Base-by-base conservation (phyloP, 805 yeast genomes). In the Debaryomyces prosopidis region DNA sequence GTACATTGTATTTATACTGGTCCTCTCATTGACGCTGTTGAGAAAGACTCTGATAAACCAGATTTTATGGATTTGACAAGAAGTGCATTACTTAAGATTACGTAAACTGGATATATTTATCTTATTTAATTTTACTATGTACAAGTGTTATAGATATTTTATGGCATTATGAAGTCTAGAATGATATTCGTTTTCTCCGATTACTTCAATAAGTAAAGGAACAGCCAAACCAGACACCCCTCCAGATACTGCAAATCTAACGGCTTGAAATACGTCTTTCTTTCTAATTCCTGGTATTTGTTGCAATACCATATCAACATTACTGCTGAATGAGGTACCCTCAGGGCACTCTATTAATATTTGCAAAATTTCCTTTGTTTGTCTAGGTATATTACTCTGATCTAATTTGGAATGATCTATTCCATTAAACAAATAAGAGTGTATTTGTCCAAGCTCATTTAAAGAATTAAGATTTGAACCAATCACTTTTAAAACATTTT, bases 1-100 rank as follows among this genome's bases (percentile, higher is more conserved):
- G 80, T 92, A 3, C 95, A 88, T 62, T 88, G 96, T 69, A 90
- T 92, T 36, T 71, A 63, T 42, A 69, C 75, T 1, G 76, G 76
- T 3, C 69, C 71, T 4, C 54, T 58, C 19, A 51, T 66, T 15
- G 65, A 59, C 19, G 57, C 57, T 2, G 49, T 46, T 3, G 54
- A 56, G 27, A 32, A 37, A 18, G 40, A 32, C 27, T 33, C 46
- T 9, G 48, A 39, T 3, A 50, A 47, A n/a, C 44, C 50, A 0
- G 68, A 60, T 39, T 65, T 68, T 43, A 55, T 69, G 61, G 70
- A 69, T 44, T 68, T 69, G 33, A 54, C 54, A 14, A 48, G 56
- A 35, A 23, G 23, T 12, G n/a, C 4, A n/a, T 39, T 26, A 14
- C 10, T 15, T 27, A 33, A 16, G 37, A 23, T 20, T 8, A 30